Percentiles rank a stretch among this genome's conserved stretches.
These are phyloP conservation scores for Trametes cinnabarina DNA, from an alignment of 768 basidiomycete genomes.

Conservation along the genomic window DNA sequence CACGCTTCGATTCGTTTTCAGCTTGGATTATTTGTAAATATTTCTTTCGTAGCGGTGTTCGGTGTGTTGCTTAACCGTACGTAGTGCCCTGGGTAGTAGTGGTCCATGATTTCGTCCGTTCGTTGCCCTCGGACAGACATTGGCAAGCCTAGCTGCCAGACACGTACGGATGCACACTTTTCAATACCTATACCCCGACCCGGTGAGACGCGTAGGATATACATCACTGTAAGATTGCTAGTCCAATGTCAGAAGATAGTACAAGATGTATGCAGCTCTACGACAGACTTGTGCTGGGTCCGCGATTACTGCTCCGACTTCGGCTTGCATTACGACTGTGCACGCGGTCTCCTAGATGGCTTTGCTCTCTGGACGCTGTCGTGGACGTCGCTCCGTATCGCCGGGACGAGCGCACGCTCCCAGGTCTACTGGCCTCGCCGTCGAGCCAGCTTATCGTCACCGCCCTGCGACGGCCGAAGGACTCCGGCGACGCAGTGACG, in stretches of 20 bases:
- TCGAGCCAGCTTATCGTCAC: constrained; percentile 26
- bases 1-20: neutral
- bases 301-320: constrained; percentile 11
- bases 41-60: constrained; percentile 2
- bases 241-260: constrained; percentile 7
- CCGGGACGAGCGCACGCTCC: constrained; percentile 3
- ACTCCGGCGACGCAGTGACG: constrained; percentile 17
- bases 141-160: neutral
- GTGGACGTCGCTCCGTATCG: constrained; percentile 14
- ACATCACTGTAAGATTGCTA: constrained; percentile 13
- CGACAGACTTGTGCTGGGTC: neutral
- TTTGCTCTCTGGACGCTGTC: constrained; percentile 14
- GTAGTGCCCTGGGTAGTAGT: neutral
- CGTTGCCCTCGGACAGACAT: neutral
- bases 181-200: constrained; percentile 6
- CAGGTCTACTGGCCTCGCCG: constrained; percentile 10
- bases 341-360: constrained; percentile 1
- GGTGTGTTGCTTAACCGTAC: constrained; percentile 8
- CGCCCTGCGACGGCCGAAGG: constrained; percentile 22
- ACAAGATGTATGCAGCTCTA: neutral
- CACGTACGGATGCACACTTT: neutral
- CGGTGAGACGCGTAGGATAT: constrained; percentile 12
- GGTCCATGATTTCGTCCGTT: neutral
- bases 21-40: constrained; percentile 11
- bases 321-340: neutral